phyloP scores from a whole-genome alignment of 2,329 filamentous ascomycete species.

The Fusarium pininemorale region DNA sequence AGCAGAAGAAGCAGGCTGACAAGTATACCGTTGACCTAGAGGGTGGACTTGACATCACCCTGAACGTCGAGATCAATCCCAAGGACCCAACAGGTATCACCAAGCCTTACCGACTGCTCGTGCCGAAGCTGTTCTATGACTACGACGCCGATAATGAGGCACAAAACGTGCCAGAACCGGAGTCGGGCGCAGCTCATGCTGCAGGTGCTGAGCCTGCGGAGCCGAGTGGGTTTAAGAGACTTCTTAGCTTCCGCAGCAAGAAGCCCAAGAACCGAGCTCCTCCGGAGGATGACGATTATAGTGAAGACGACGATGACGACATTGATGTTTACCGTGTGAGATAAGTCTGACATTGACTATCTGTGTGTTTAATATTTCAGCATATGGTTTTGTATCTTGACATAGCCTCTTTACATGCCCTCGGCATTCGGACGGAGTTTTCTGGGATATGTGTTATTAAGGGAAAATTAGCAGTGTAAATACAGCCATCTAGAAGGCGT shows the following conservation, averaged over 20 bases:
- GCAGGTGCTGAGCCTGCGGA: constrained; percentile 33
- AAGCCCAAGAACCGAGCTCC: constrained; percentile 42
- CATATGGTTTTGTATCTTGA: constrained; percentile 10
- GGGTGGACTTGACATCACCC: constrained; percentile 82
- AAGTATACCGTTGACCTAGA: constrained; percentile 76
- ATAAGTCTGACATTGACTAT: constrained; percentile 16
- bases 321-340: constrained; percentile 33
- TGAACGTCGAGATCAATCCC: constrained; percentile 90
- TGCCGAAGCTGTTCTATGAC: constrained; percentile 78
- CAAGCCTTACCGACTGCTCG: constrained; percentile 83
- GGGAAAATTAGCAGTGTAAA: constrained; percentile 18
- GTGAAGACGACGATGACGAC: constrained; percentile 41
- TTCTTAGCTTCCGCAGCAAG: constrained; percentile 56
- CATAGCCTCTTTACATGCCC: constrained; percentile 6
- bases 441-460: constrained; percentile 1
- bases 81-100: constrained; percentile 90
- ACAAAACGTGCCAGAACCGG: constrained; percentile 47
- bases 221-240: constrained; percentile 54
- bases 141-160: constrained; percentile 56
- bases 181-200: constrained; percentile 18
- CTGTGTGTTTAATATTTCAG: constrained; percentile 6
- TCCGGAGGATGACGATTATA: constrained; percentile 39
- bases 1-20: constrained; percentile 65
- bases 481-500: constrained; percentile 12
- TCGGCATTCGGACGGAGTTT: constrained; percentile 21